These are phyloP conservation scores for Clavispora vitiphila DNA, from an alignment of 805 yeast genomes.

Conservation along the genomic window DNA sequence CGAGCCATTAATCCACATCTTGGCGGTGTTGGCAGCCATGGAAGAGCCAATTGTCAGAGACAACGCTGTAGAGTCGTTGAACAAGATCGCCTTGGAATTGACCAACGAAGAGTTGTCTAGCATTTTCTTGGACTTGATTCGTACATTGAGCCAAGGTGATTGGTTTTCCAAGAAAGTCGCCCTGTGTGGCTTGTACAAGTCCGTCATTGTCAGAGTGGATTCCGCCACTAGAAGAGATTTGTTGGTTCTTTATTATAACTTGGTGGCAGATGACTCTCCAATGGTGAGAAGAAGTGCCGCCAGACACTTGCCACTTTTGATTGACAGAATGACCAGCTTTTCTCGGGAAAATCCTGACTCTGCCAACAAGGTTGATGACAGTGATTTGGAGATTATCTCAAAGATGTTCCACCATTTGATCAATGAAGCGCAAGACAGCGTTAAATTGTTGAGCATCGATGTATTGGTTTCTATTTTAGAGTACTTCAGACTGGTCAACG, in stretches of 20 bases:
- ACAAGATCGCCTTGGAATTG: slow-evolving; percentile 61
- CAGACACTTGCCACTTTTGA: slow-evolving; percentile 67
- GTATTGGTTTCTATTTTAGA: slow-evolving; percentile 77
- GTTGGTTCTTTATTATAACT: slow-evolving; percentile 59
- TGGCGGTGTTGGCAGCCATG: slow-evolving; percentile 81
- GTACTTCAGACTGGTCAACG: slow-evolving; percentile 56
- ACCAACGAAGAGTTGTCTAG: slow-evolving; percentile 58
- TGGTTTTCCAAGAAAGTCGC: slow-evolving; percentile 96
- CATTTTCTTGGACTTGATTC: slow-evolving; percentile 70
- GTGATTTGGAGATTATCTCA: slow-evolving; percentile 74
- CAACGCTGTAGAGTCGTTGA: slow-evolving; percentile 83
- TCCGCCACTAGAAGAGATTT: slow-evolving; percentile 54
- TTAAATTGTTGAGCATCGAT: slow-evolving; percentile 84
- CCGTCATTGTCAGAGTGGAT: slow-evolving; percentile 58
- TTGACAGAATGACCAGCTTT: slow-evolving; percentile 49
- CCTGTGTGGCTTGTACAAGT: slow-evolving; percentile 80
- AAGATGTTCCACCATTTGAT: slow-evolving; percentile 76
- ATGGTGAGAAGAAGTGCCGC: slow-evolving; percentile 98
- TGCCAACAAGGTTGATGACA: slow-evolving; percentile 39
- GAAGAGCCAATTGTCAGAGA: slow-evolving; percentile 97
- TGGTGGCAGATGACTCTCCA: slow-evolving; percentile 89
- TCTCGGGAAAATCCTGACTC: slow-evolving; percentile 32
- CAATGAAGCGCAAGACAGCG: slow-evolving; percentile 90
- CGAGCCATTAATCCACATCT: slow-evolving; percentile 53
- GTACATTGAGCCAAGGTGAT: slow-evolving; percentile 74